A percentile compares a stretch with the other conserved stretches of the same genome.
These are phyloP conservation scores for Suillus americanus DNA, from an alignment of 768 basidiomycete species.

Conservation along the genomic window DNA sequence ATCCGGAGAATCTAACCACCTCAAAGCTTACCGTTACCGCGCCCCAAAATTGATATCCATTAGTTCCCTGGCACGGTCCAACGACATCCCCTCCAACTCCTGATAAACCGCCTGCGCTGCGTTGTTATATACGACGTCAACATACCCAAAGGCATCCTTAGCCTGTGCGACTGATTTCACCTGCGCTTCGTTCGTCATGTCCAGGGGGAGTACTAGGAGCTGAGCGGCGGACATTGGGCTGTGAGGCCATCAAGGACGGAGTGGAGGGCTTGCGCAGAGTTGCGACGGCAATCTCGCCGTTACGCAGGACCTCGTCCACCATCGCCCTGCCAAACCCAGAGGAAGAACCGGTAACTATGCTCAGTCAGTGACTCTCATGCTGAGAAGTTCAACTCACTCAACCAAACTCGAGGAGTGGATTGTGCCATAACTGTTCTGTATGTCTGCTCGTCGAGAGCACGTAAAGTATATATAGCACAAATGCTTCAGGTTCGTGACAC, in stretches of 20 bases:
- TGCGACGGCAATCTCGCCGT: conserved; percentile 29
- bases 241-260: conserved; percentile 19
- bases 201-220: conserved; percentile 27
- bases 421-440: too few relatives aligned
- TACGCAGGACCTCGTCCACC: conserved; percentile 24
- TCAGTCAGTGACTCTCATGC: too few relatives aligned
- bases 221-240: conserved; percentile 15
- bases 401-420: too few relatives aligned
- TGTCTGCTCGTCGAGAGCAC: too few relatives aligned
- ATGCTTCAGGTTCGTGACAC: too few relatives aligned
- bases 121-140: conserved; percentile 37
- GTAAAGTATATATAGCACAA: too few relatives aligned
- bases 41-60: conserved; percentile 38
- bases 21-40: conserved; percentile 22
- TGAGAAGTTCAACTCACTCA: too few relatives aligned
- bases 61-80: conserved; percentile 25
- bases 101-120: conserved; percentile 24
- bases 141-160: conserved; percentile 26
- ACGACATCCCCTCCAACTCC: conserved; percentile 27
- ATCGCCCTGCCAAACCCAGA: conserved; percentile 38
- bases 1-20: conserved; percentile 31
- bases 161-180: conserved; percentile 13
- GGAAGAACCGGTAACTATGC: conserved; percentile 34
- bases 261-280: conserved; percentile 24
- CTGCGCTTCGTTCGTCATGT: conserved; percentile 27